These are phyloP conservation scores for Plasmodium ovale DNA, from an alignment of 169 alveolate genomes.

Conservation along the genomic window DNA sequence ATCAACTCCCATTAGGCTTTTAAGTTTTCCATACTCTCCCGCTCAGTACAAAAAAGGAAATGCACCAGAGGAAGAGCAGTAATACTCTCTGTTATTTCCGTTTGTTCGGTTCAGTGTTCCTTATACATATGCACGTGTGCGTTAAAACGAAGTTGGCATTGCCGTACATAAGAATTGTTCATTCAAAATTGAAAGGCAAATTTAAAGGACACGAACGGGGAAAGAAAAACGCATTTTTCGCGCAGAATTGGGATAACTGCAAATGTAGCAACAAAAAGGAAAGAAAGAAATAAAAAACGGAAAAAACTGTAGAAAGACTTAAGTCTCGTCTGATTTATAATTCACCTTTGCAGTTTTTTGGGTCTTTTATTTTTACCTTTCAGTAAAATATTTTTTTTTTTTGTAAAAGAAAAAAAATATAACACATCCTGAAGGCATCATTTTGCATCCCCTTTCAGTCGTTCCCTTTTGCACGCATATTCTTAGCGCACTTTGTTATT, in stretches of 20 bases:
- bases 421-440: background rate
- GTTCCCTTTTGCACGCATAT: too few relatives aligned
- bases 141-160: background rate
- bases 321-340: constrained; percentile 5
- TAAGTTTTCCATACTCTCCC: too few relatives aligned
- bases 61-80: too few relatives aligned
- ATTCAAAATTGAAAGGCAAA: background rate
- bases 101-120: background rate
- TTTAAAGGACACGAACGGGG: background rate
- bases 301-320: background rate
- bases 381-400: background rate
- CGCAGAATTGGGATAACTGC: background rate
- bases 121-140: background rate
- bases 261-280: background rate
- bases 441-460: background rate
- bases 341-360: background rate
- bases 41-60: too few relatives aligned
- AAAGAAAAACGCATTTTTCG: background rate
- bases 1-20: too few relatives aligned
- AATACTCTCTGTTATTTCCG: background rate
- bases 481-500: too few relatives aligned
- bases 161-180: background rate
- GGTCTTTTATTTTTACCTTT: constrained; percentile 1
- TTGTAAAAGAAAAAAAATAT: background rate
- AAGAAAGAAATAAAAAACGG: background rate